A percentile compares a stretch with the other conserved stretches of the same genome.
Evolutionary conservation across 257 asterid species (phyloP).

Genomic region (Solanum sitiens): DNA sequence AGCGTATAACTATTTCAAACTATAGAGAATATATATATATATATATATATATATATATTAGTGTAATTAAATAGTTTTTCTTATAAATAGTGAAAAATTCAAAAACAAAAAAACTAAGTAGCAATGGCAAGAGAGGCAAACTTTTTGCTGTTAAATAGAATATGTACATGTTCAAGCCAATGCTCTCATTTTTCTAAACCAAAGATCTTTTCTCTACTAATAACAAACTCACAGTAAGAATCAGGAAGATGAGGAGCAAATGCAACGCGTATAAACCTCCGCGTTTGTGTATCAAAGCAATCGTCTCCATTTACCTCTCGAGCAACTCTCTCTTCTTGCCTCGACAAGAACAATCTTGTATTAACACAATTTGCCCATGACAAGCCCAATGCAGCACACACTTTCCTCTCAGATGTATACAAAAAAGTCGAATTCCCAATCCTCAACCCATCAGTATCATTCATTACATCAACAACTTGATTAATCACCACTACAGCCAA

Average conservation of each 20-base stretch:
- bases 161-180: not conserved
- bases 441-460: slow-evolving; percentile 32
- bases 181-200: slow-evolving; percentile 27
- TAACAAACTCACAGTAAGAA: slow-evolving; percentile 52
- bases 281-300: slow-evolving; percentile 11
- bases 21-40: not conserved
- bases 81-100: not conserved
- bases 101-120: slow-evolving; percentile 10
- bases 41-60: too few relatives aligned
- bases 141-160: not conserved
- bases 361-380: slow-evolving; percentile 96
- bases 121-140: slow-evolving; percentile 56
- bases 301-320: slow-evolving; percentile 15
- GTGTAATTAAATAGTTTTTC: too few relatives aligned
- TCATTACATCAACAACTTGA: slow-evolving; percentile 76
- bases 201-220: slow-evolving; percentile 55
- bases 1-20: not conserved
- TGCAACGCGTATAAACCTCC: slow-evolving; percentile 61
- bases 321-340: slow-evolving; percentile 39
- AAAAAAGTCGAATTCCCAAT: slow-evolving; percentile 43
- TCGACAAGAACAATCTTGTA: slow-evolving; percentile 65
- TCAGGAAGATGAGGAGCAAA: slow-evolving; percentile 87
- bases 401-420: slow-evolving; percentile 70
- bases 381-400: slow-evolving; percentile 68
- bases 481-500: slow-evolving; percentile 76